Evolutionary conservation across 2,329 filamentous ascomycete genomes (phyloP).

Genomic region (Sphaerulina vaccinii): DNA sequence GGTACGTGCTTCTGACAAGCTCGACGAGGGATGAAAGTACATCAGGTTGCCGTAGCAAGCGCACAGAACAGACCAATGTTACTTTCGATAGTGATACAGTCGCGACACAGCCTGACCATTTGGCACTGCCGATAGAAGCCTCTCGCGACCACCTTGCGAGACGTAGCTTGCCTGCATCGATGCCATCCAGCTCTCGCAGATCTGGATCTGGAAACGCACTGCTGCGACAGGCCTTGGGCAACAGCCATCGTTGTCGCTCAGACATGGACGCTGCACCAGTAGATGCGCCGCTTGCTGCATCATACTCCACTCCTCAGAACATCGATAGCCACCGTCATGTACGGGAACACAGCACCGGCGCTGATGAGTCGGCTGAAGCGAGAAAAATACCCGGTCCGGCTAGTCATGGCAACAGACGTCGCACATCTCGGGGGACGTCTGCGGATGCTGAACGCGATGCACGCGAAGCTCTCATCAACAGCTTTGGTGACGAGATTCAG

Average conservation of each 20-base stretch:
- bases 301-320: not conserved
- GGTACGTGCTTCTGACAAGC: constrained; percentile 23
- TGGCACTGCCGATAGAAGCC: not conserved
- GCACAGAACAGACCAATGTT: not conserved
- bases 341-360: not conserved
- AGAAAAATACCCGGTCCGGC: not conserved
- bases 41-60: not conserved
- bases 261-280: not conserved
- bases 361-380: not conserved
- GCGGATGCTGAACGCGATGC: not conserved
- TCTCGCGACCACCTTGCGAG: not conserved
- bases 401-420: not conserved
- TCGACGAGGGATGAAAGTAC: not conserved
- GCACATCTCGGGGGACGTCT: not conserved
- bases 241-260: constrained; percentile 5
- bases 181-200: not conserved
- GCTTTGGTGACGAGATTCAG: not conserved
- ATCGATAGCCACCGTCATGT: not conserved
- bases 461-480: constrained; percentile 1
- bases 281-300: not conserved
- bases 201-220: constrained; percentile 4
- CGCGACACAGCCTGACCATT: not conserved
- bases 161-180: not conserved
- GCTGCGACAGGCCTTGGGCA: constrained; percentile 5
- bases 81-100: not conserved